Base-by-base conservation (phyloP, 805 yeast species). In the Starmerella lactis-condensi region DNA sequence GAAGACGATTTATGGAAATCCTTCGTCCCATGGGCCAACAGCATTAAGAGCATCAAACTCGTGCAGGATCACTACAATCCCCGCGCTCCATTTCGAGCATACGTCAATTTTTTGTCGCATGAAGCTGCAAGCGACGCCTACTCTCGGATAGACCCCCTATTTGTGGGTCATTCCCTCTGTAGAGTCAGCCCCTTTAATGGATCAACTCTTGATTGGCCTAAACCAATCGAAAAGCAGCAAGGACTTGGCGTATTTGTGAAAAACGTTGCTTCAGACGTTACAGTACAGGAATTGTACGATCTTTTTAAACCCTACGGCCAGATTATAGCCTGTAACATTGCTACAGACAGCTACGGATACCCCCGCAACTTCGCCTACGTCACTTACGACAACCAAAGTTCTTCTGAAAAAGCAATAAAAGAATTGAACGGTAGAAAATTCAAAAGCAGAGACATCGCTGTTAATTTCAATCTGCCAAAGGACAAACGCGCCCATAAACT, bases 251-350 rank as follows among this genome's bases (percentile, higher is more conserved):
- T 83, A 40, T 83, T 75, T 59, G 76, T 76, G 48, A 83, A 82
- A 64, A 78, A 83, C 69, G 64, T 83, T 47, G 71, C 67, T 45
- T 43, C 64, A 26, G 81, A 71, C 41, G 69, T 69, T 55, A 52
- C 75, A 33, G 51, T 44, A 11, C 36, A 44, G 29, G 38, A 48
- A 33, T 35, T 46, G 25, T 44, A 39, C 28, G 30, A 34, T 11
- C 24, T 18, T 7, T 43, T 46, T 34, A 19, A 26, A 24, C 23
- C 23, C 22, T 42, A 35, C 29, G 50, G 50, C 19, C 7, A 19
- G 1, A 39, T 46, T 12, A 19, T 35, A 13, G 40, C 36, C 22
- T 41, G 47, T 32, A 40, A 45, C 18, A 32, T 45, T 20, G 48
- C 47, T 23, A 30, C 35, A 15, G 38, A 38, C 22, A 41, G 34